These are phyloP conservation scores for Pythium folliculosum DNA, from an alignment of 352 stramenopile genomes.

Conservation along the genomic window DNA sequence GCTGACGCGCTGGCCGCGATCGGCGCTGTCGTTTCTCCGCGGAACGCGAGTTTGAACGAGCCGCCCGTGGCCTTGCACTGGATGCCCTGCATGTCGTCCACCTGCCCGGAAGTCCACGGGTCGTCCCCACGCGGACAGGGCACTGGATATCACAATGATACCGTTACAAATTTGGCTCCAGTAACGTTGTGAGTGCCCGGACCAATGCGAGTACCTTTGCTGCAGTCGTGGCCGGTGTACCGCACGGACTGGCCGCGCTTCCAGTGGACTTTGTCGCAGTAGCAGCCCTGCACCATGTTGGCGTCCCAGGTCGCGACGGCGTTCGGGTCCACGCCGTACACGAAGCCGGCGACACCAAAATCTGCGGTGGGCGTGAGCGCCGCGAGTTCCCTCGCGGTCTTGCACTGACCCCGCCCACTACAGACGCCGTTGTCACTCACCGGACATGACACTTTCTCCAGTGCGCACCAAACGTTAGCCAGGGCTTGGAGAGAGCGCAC, in stretches of 20 bases:
- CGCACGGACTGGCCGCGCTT: conserved; percentile 48
- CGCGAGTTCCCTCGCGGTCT: conserved; percentile 55
- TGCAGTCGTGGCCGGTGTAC: conserved; percentile 81
- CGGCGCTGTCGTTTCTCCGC: conserved; percentile 53
- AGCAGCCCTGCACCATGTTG: conserved; percentile 83
- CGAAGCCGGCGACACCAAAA: conserved; percentile 41
- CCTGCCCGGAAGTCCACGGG: conserved; percentile 74
- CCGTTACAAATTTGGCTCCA: too few species aligned
- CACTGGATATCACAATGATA: conserved; percentile 39
- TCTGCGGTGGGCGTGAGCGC: conserved; percentile 42
- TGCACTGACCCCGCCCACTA: conserved; percentile 46
- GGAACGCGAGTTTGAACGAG: conserved; percentile 78
- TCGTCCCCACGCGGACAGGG: conserved; percentile 88
- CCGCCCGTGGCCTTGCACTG: conserved; percentile 69
- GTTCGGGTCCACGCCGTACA: conserved; percentile 81
- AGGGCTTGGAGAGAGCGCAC: background rate
- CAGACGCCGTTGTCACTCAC: conserved; percentile 37
- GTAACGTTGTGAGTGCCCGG: too few species aligned
- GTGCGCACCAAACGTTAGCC: background rate
- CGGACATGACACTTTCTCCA: conserved; percentile 48
- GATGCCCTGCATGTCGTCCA: conserved; percentile 79
- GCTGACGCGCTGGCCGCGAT: conserved; percentile 39
- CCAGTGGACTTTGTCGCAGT: conserved; percentile 80
- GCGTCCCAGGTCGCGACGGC: conserved; percentile 84
- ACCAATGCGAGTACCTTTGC: conserved; percentile 49